phyloP scores from a whole-genome alignment of 2,329 filamentous ascomycete genomes.

The Fusarium tupiense region DNA sequence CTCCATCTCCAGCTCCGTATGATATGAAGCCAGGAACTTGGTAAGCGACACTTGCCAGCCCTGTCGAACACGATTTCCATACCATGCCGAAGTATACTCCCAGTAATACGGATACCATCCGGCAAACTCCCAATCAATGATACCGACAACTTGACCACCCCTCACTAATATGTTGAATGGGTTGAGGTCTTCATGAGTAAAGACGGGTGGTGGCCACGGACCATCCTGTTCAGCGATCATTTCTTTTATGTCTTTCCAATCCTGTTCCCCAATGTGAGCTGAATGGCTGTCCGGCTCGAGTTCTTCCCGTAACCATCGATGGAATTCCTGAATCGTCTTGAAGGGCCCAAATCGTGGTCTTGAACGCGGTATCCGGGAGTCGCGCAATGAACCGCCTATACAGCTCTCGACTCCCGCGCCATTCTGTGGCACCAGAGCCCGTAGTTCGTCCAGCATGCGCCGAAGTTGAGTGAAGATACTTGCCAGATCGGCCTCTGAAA shows the following conservation, averaged over 20 bases:
- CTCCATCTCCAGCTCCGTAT: background rate
- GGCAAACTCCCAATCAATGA: background rate
- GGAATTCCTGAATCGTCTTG: constrained; percentile 45
- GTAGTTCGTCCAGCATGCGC: constrained; percentile 36
- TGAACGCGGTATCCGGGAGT: constrained; percentile 39
- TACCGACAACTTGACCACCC: background rate
- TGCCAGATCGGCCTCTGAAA: constrained; percentile 11
- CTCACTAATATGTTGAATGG: background rate
- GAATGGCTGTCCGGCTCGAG: constrained; percentile 37
- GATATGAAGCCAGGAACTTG: background rate
- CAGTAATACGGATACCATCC: background rate
- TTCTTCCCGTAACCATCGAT: constrained; percentile 45
- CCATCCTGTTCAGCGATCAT: constrained; percentile 35
- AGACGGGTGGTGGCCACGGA: background rate
- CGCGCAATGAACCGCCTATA: constrained; percentile 41
- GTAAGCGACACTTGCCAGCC: background rate
- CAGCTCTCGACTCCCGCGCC: constrained; percentile 37
- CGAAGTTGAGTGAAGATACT: constrained; percentile 37
- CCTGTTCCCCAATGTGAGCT: constrained; percentile 25
- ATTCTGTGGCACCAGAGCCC: constrained; percentile 25
- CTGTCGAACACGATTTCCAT: background rate
- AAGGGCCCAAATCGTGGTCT: constrained; percentile 47
- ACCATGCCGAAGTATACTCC: background rate
- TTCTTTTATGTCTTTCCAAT: constrained; percentile 44
- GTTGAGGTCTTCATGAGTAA: background rate